Evolutionary conservation across 2,329 filamentous ascomycete species (phyloP).

Genomic region (Diplocarpon mali): DNA sequence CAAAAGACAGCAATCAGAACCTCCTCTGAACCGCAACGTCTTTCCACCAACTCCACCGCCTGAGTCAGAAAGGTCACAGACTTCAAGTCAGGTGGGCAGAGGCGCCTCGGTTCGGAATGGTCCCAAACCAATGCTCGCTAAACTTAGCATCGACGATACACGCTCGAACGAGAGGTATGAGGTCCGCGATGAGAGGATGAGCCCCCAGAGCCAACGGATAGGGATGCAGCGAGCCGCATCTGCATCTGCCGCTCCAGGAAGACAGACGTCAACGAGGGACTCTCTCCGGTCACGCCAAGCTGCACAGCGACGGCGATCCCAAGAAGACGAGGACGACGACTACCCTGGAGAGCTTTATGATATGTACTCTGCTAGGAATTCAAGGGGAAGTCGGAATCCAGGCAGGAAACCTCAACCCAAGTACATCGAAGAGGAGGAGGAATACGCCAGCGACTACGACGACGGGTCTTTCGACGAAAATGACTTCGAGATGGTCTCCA

Average conservation of each 20-base stretch:
- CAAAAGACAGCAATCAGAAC: slow-evolving; percentile 75
- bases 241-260: slow-evolving; percentile 34
- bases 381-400: slow-evolving; percentile 29
- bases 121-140: slow-evolving; percentile 48
- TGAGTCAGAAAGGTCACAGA: slow-evolving; percentile 58
- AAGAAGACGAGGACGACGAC: slow-evolving; percentile 42
- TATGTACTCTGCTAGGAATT: slow-evolving; percentile 40
- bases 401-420: slow-evolving; percentile 38
- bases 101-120: slow-evolving; percentile 52
- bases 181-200: slow-evolving; percentile 24
- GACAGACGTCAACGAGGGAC: slow-evolving; percentile 26
- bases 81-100: slow-evolving; percentile 33
- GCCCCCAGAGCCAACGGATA: slow-evolving; percentile 30
- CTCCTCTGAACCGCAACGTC: slow-evolving; percentile 64
- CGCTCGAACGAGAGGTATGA: slow-evolving; percentile 34
- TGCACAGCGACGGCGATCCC: slow-evolving; percentile 20
- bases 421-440: slow-evolving; percentile 73
- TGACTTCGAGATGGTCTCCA: slow-evolving; percentile 69
- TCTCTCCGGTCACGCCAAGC: slow-evolving; percentile 19
- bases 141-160: slow-evolving; percentile 50
- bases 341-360: slow-evolving; percentile 54
- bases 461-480: slow-evolving; percentile 61
- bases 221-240: slow-evolving; percentile 39
- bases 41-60: slow-evolving; percentile 99
- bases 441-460: slow-evolving; percentile 62